Percentiles rank a stretch among this genome's conserved stretches.
phyloP scores from a whole-genome alignment of 148 eudicot species.

The Persicaria maculosa region DNA sequence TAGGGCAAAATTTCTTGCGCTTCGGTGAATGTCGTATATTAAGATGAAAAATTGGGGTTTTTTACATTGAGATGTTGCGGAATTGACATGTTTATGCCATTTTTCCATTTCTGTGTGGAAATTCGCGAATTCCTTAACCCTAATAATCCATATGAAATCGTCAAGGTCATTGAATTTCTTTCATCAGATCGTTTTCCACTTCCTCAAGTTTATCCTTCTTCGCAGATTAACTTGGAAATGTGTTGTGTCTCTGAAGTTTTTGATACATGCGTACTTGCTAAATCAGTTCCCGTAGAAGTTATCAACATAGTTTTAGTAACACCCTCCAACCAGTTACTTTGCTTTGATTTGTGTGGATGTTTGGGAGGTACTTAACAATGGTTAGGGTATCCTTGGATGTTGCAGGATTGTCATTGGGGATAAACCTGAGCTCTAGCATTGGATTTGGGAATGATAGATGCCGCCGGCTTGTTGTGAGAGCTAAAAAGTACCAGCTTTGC shows the following conservation, averaged over 20 bases:
- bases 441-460: slow-evolving; percentile 30
- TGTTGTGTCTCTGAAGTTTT: background rate
- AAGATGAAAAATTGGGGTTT: background rate
- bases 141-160: background rate
- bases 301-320: background rate
- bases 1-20: background rate
- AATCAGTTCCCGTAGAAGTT: background rate
- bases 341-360: background rate
- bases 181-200: background rate
- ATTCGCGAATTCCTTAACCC: background rate
- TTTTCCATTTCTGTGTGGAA: background rate
- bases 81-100: background rate
- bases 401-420: slow-evolving; percentile 63
- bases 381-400: background rate
- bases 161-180: background rate
- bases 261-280: background rate
- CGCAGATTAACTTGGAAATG: background rate
- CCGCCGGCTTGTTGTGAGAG: slow-evolving; percentile 58
- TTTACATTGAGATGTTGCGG: background rate
- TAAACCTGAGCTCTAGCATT: slow-evolving; percentile 31
- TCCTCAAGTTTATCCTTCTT: background rate
- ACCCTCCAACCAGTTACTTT: background rate
- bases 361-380: background rate
- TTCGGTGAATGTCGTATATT: background rate
- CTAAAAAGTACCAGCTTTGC: slow-evolving; percentile 56